Base-by-base conservation (phyloP, 2,329 filamentous ascomycete genomes). In the Fusarium kyushuense region DNA sequence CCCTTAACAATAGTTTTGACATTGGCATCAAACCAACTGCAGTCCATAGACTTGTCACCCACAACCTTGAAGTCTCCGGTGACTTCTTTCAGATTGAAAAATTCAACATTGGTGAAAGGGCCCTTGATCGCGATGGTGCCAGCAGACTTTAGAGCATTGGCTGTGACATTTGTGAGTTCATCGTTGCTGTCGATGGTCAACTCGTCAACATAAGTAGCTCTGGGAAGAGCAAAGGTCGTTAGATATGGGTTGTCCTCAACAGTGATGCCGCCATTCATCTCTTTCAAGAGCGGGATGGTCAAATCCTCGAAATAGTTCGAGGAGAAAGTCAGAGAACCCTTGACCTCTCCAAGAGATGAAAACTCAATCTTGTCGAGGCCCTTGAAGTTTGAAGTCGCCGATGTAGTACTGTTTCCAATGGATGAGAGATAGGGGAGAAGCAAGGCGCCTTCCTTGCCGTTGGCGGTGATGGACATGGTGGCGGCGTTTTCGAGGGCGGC, bases 21-120 rank as follows among this genome's bases (percentile, higher is more conserved):
- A 23, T 75, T 73, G 6, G 57, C 45, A n/a, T 75, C 72, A n/a
- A 75, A 74, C 74, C 74, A 75, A 54, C 72, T 74, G 51, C 74
- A 75, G 29, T 75, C 74, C 72, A 75, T 74, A 9, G 72, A 71
- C 38, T 74, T 67, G 30, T 60, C 63, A 10, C 74, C 74, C 1
- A 29, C 21, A 3, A 75, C 58, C 58, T 74, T 72, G 40, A 75
- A 75, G 33, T 75, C 73, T 2, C 74, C 74, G 1, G 70, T 71
- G 9, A 75, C 74, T 32, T 75, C 62, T 23, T 71, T 41, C 8
- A 75, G 48, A 4, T 57, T 61, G 21, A 75, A 75, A 40, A 75
- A 75, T 40, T 75, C 74, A 13, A 75, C 72, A 11, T 75, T 67
- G 5, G 63, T 72, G 3, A 75, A 59, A 0, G 70, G n/a, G 4